Evolutionary conservation across 768 basidiomycete species (phyloP).

Genomic region (Boletus vinaceobasis): DNA sequence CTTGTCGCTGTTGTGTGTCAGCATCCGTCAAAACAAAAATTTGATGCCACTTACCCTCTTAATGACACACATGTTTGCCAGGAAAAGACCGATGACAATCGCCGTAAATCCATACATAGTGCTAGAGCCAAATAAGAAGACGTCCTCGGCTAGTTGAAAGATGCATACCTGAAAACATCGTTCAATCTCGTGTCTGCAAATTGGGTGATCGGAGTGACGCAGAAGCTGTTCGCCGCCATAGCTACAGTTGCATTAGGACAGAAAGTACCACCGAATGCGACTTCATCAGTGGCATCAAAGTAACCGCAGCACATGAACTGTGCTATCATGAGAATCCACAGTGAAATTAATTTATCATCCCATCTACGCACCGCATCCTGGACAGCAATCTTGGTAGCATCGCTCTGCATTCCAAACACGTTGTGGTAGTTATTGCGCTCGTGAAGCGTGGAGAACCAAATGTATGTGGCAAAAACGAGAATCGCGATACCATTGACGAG

Average conservation of each 20-base stretch:
- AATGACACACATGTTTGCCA: constrained; percentile 84
- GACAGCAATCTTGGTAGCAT: constrained; percentile 48
- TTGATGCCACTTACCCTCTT: constrained; percentile 51
- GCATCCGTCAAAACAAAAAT: neutral
- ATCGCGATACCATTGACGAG: constrained; percentile 60
- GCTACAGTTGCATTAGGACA: constrained; percentile 46
- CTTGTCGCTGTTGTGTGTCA: constrained; percentile 54
- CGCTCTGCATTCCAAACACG: constrained; percentile 49
- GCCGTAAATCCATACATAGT: constrained; percentile 83
- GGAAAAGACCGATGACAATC: constrained; percentile 67
- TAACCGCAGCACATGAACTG: constrained; percentile 88
- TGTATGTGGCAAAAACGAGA: constrained; percentile 60
- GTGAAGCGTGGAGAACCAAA: constrained; percentile 81
- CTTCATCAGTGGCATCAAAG: constrained; percentile 59
- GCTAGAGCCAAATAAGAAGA: constrained; percentile 27
- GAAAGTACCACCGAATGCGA: constrained; percentile 59
- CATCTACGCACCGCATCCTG: constrained; percentile 64
- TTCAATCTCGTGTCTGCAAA: constrained; percentile 74
- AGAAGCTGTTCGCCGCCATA: constrained; percentile 48
- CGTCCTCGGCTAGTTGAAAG: neutral
- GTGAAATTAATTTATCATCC: neutral
- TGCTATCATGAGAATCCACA: neutral
- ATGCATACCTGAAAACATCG: constrained; percentile 72
- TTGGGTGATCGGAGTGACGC: constrained; percentile 64
- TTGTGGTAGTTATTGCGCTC: constrained; percentile 66